Conservation (phyloP, 2,329 filamentous ascomycete genomes). For the Pyrenophora seminiperda region DNA sequence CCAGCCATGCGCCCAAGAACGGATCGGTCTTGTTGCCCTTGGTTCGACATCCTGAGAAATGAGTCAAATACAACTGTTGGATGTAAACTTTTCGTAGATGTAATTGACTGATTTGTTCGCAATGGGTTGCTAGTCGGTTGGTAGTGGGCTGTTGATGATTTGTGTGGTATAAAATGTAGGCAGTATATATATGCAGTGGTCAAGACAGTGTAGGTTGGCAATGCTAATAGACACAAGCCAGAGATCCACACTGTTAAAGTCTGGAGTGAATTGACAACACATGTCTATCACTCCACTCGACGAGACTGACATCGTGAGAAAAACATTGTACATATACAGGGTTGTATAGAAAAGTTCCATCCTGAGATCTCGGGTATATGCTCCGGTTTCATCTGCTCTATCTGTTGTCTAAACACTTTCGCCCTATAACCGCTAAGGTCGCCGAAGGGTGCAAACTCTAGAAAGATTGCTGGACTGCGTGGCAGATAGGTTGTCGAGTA, state of each 20-base stretch:
- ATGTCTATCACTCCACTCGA: too few species aligned
- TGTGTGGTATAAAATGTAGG: too few species aligned
- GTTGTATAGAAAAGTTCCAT: too few species aligned
- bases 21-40: too few species aligned
- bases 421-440: conserved; percentile 15
- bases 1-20: neutral
- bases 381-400: neutral
- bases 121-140: neutral
- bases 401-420: conserved; percentile 7
- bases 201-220: too few species aligned
- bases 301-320: too few species aligned
- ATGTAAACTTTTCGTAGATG: too few species aligned
- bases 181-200: too few species aligned
- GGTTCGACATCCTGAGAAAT: neutral
- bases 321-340: too few species aligned
- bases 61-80: neutral
- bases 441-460: conserved; percentile 26
- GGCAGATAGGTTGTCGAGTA: conserved; percentile 5
- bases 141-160: too few species aligned
- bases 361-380: conserved; percentile 28
- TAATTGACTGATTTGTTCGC: neutral
- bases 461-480: conserved; percentile 23
- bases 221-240: neutral
- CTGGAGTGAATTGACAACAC: neutral
- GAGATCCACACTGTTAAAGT: neutral